These are phyloP conservation scores for Dendrobium chrysotoxum DNA, from an alignment of 106 monocot species.

Conservation along the genomic window DNA sequence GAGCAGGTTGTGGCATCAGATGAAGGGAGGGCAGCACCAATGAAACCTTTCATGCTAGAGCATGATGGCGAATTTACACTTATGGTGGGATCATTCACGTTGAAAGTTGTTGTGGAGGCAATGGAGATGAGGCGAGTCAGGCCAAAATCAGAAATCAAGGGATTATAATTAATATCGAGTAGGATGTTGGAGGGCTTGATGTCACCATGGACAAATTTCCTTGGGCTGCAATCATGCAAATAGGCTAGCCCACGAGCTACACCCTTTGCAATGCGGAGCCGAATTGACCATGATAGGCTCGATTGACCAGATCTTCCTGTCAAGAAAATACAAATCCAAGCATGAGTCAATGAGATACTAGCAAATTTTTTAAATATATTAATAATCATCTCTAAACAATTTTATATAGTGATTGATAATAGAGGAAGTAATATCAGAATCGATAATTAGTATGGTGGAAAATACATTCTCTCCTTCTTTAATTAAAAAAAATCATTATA, in stretches of 20 bases:
- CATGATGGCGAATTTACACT: conserved; percentile 1
- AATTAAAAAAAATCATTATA: too few species aligned
- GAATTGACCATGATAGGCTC: conserved; percentile 28
- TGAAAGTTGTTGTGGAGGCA: not conserved
- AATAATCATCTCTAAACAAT: too few species aligned
- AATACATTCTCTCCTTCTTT: too few species aligned
- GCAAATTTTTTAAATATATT: too few species aligned
- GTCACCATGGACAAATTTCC: conserved; percentile 63
- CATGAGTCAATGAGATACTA: not conserved
- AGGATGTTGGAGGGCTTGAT: conserved; percentile 79
- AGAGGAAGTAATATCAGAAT: too few species aligned
- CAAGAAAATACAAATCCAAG: not conserved
- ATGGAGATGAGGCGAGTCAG: conserved; percentile 46
- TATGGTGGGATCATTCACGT: not conserved
- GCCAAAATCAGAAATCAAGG: conserved; percentile 64
- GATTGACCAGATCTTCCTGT: conserved; percentile 35
- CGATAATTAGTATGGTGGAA: too few species aligned
- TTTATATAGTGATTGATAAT: too few species aligned
- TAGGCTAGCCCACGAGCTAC: conserved; percentile 48
- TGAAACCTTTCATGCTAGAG: conserved; percentile 16
- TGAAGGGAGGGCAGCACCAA: conserved; percentile 26
- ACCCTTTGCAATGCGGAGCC: conserved; percentile 51
- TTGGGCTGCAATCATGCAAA: conserved; percentile 56
- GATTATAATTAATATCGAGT: conserved; percentile 56
- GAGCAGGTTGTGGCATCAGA: not conserved